phyloP scores from a whole-genome alignment of 169 alveolate genomes.

The Babesia bigemina region DNA sequence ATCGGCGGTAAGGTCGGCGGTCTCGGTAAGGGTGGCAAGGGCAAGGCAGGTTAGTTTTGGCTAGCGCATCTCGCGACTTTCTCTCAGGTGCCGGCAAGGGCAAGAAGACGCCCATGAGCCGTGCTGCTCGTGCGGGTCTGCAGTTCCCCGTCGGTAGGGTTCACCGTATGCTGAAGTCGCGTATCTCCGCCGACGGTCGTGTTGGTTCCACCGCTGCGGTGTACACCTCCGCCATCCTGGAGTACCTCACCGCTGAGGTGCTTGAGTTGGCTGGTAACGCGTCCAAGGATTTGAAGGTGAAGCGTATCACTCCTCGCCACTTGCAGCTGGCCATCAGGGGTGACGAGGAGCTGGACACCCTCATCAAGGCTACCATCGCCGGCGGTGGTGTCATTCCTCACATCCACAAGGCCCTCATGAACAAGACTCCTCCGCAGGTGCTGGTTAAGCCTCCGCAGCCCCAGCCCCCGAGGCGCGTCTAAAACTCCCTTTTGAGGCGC shows the following conservation, averaged over 20 bases:
- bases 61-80: background rate
- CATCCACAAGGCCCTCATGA: slow-evolving; percentile 92
- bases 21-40: slow-evolving; percentile 84
- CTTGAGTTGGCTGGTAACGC: slow-evolving; percentile 99
- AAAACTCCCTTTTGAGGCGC: background rate
- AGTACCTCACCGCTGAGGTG: slow-evolving; percentile 99
- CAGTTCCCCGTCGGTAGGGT: slow-evolving; percentile 99
- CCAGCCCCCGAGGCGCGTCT: slow-evolving; percentile 67
- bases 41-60: slow-evolving; percentile 75
- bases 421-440: slow-evolving; percentile 81
- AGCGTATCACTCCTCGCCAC: slow-evolving; percentile 96
- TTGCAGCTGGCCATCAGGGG: slow-evolving; percentile 96
- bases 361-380: slow-evolving; percentile 98
- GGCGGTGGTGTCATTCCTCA: slow-evolving; percentile 99
- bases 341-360: slow-evolving; percentile 97
- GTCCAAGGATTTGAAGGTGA: slow-evolving; percentile 95
- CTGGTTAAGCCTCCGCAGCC: slow-evolving; percentile 75
- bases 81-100: slow-evolving; percentile 91
- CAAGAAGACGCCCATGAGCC: slow-evolving; percentile 96
- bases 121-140: slow-evolving; percentile 99
- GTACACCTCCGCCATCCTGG: slow-evolving; percentile 98
- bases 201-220: slow-evolving; percentile 99
- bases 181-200: slow-evolving; percentile 96
- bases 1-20: slow-evolving; percentile 75
- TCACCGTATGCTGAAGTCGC: slow-evolving; percentile 95